phyloP scores from a whole-genome alignment of 2,329 filamentous ascomycete species.

The Ambrosiella xylebori region DNA sequence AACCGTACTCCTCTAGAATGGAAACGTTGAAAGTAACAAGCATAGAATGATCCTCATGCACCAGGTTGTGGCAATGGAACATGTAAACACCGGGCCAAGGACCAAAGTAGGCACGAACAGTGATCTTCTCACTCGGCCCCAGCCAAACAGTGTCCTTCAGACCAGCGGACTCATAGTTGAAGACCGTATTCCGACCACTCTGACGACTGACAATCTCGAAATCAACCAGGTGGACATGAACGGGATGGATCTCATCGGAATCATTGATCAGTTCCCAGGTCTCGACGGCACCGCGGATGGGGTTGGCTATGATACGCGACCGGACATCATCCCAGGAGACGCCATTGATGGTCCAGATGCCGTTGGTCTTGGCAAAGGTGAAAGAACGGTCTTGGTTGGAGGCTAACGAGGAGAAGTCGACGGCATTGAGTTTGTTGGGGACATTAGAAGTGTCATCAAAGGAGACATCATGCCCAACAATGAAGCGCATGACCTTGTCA shows the following conservation, averaged over 20 bases:
- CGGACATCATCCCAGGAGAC: slow-evolving; percentile 28
- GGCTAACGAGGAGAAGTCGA: slow-evolving; percentile 22
- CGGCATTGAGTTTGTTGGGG: slow-evolving; percentile 20
- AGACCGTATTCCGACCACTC: slow-evolving; percentile 25
- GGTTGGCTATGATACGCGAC: slow-evolving; percentile 31
- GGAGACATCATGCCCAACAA: slow-evolving; percentile 23
- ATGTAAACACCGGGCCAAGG: slow-evolving; percentile 36
- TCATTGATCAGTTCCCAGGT: slow-evolving; percentile 34
- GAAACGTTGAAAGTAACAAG: slow-evolving; percentile 31
- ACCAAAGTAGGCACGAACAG: slow-evolving; percentile 32
- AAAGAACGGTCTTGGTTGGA: slow-evolving; percentile 27
- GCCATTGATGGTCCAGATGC: slow-evolving; percentile 35
- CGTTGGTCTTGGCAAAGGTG: slow-evolving; percentile 26
- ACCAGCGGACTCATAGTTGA: slow-evolving; percentile 35
- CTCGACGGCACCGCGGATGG: slow-evolving; percentile 29
- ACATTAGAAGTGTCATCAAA: slow-evolving; percentile 23
- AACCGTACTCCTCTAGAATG: slow-evolving; percentile 22
- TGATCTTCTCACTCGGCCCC: slow-evolving; percentile 30
- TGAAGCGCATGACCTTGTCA: slow-evolving; percentile 34
- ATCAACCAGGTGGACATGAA: slow-evolving; percentile 42
- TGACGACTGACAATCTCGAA: slow-evolving; percentile 34
- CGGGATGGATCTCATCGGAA: slow-evolving; percentile 33
- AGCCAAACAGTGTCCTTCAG: slow-evolving; percentile 43
- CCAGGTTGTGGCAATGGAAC: slow-evolving; percentile 31
- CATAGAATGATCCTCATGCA: slow-evolving; percentile 30